Base-by-base conservation (phyloP, 139 green algal species). In the Chlamydomonas sp. region DNA sequence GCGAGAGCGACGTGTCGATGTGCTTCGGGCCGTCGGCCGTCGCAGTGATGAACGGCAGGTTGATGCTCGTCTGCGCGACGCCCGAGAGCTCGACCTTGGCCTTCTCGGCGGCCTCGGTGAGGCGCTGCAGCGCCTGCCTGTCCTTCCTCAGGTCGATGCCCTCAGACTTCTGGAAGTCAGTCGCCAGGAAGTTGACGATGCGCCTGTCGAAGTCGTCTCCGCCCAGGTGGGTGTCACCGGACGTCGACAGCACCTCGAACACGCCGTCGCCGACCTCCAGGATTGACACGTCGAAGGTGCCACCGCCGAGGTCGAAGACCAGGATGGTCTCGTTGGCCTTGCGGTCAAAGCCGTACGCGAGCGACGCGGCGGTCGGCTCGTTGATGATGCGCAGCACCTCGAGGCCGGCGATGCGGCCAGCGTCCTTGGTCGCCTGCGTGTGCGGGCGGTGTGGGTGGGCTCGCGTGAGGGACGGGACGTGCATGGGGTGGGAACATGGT, bases 381-480 rank as follows among this genome's bases (percentile, higher is more conserved):
- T 99, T 98, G 83, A 99, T 98, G 85, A 99, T 99, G 63, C 95
- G 88, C 76, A 99, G 89, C 39, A 99, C 95, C 48, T 98, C 93
- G 26, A 99, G 69, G 61, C 95, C 95, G 26, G 91, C 95, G 74
- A 98, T 99, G 66, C 87, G 89, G 31, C 93, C 84, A 29, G 84
- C 82, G 67, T 90, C 84, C 79, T 90, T 90, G 61, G 84, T 90
- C 36, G 84, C 84, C 78, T 84, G n/a, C n/a, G n/a, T n/a, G 65
- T 43, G 57, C 5, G 31, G 3, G 2, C n/a, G 20, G 30, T 8
- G 35, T 59, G 35, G n/a, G 33, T 37, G 5, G 33, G 43, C 63
- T n/a, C n/a, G n/a, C n/a, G n/a, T n/a, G 30, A 28, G 48, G 8
- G 16, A 60, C 39, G 22, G 30, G 5, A 37, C 3, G 20, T n/a